Evolutionary conservation across 371 early-diverging fungal genomes (phyloP).

Genomic region (Apophysomyces trapeziformis): DNA sequence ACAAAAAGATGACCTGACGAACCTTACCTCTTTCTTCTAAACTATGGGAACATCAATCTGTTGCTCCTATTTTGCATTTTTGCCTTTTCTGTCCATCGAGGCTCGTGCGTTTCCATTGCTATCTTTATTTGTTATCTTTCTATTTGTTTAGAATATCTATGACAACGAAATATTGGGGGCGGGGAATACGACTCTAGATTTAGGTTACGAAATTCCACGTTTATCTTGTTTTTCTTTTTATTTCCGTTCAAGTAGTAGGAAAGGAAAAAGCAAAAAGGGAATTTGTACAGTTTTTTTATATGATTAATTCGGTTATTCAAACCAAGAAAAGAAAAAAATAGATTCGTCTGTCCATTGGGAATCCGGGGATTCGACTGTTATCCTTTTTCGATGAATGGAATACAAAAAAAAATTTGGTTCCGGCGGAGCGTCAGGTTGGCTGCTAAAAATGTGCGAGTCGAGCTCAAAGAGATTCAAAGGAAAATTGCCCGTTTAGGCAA

Average conservation of each 20-base stretch:
- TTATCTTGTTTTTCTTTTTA: too few relatives aligned
- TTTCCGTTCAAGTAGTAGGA: background rate
- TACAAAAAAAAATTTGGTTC: background rate
- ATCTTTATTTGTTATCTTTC: background rate
- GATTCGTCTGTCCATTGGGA: slow-evolving; percentile 2
- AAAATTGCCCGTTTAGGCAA: slow-evolving; percentile 6
- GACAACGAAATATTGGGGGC: background rate
- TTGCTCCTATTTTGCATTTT: background rate
- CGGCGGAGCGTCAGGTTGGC: background rate
- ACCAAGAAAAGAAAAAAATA: background rate
- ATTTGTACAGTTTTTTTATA: background rate
- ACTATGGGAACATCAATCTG: background rate
- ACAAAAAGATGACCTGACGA: background rate
- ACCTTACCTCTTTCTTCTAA: background rate
- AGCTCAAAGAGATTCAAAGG: background rate
- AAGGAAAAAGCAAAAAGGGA: background rate
- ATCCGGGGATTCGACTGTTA: slow-evolving; percentile 6
- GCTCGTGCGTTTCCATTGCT: background rate
- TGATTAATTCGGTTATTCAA: background rate
- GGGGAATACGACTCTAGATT: too few relatives aligned
- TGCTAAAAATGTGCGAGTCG: background rate
- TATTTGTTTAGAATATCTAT: background rate
- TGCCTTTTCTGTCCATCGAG: background rate
- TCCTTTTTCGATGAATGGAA: background rate
- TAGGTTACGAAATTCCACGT: too few relatives aligned